These are phyloP conservation scores for Zarea fungicola DNA, from an alignment of 2,329 filamentous ascomycete species.

Conservation along the genomic window DNA sequence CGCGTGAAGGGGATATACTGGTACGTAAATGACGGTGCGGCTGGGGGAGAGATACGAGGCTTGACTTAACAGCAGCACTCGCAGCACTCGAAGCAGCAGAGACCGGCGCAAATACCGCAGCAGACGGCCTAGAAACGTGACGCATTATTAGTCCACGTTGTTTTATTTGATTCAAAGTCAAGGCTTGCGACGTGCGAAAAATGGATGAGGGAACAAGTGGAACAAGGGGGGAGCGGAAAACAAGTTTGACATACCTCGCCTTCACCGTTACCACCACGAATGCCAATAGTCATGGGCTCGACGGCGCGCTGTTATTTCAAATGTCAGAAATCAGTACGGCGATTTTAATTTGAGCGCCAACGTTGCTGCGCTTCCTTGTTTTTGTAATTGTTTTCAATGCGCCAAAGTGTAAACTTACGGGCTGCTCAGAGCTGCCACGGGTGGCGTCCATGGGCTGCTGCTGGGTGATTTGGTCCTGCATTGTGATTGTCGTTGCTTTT, in stretches of 20 bases:
- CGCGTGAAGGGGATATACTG: too few species aligned
- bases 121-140: constrained; percentile 28
- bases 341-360: not conserved
- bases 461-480: constrained; percentile 6
- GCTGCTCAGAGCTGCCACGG: constrained; percentile 28
- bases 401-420: constrained; percentile 28
- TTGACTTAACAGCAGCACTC: constrained; percentile 28
- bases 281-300: constrained; percentile 30
- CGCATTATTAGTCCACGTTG: constrained; percentile 3
- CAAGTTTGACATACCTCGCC: constrained; percentile 24
- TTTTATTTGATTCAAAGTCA: not conserved
- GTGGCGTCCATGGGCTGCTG: constrained; percentile 12
- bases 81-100: constrained; percentile 34
- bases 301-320: constrained; percentile 23
- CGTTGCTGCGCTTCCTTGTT: not conserved
- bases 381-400: not conserved
- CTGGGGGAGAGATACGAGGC: too few species aligned
- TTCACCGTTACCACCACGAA: constrained; percentile 31
- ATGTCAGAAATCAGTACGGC: not conserved
- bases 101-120: constrained; percentile 35
- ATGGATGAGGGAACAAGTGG: not conserved
- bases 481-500: not conserved
- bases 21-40: too few species aligned
- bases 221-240: not conserved
- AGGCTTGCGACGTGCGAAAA: not conserved